Evolutionary conservation across 169 alveolate species (phyloP), one percentile per base, ranked within the genome.

Genomic region (Cytauxzoon felis): DNA sequence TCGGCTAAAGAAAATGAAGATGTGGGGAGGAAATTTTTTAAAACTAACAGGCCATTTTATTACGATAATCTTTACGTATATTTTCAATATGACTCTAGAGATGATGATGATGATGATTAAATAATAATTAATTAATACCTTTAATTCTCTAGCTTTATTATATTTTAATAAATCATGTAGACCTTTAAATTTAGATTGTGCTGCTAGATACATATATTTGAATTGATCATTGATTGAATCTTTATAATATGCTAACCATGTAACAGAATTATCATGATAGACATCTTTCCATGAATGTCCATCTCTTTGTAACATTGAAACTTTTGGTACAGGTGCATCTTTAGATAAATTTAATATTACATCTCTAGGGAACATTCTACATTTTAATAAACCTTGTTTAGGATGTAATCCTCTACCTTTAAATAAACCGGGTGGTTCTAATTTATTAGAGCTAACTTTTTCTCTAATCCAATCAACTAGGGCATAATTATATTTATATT

Each of bases 351-450:
- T 96, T 33, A 96, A 87, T 11, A 92, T 93, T 19, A 96, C 96
- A 71, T 93, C 96, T 68, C 93, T 97, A 1, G 99, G 98, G 58
- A 90, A 72, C 36, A 93, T 93, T 45, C 95, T 69, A 47, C 70
- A 65, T 81, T 93, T 93, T 52, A 93, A 75, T 80, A 80, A 83
- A 18, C 99, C 99, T 52, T 95, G 95, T 62, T 93, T 92, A 24
- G 99, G 99, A 70, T 97, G 99, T 54, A 96, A 98, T 21, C 99
- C 99, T 61, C 99, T 92, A 16, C 99, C 99, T 67, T 98, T 92
- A 82, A 97, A 96, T 34, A 97, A 88, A 16, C 98, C 98, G 0
- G 99, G 99, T 0, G 98, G 99, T 71, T 97, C 99, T 45, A 96
- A 94, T 52, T 93, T 79, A 64, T 87, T 87, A 75, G 92, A 92